These are phyloP conservation scores for Adansonia madagascariensis DNA, from an alignment of 441 rosid species.

Conservation along the genomic window DNA sequence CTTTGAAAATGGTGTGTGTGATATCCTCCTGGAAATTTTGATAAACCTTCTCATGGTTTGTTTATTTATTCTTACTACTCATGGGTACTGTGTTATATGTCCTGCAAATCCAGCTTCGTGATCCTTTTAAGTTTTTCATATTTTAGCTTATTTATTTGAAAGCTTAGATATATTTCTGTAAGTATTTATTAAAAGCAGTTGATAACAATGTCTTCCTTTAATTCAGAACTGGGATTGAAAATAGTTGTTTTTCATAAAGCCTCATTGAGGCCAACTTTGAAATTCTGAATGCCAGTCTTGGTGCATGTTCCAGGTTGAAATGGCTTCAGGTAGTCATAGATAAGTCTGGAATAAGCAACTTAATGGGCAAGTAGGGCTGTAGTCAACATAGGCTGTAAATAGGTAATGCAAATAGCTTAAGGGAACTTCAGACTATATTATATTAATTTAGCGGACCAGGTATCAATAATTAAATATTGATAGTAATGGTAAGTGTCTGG, in stretches of 20 bases:
- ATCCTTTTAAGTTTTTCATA: not conserved
- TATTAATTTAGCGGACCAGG: not conserved
- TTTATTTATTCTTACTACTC: constrained; percentile 12
- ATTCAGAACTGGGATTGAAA: not conserved
- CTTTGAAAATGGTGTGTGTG: constrained; percentile 63
- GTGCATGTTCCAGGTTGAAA: constrained; percentile 2
- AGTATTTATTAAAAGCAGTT: not conserved
- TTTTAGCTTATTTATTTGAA: constrained; percentile 5
- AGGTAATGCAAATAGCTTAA: constrained; percentile 1
- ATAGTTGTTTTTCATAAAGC: not conserved
- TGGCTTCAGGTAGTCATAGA: constrained; percentile 3
- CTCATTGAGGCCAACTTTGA: not conserved
- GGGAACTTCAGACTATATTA: not conserved
- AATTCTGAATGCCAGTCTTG: not conserved
- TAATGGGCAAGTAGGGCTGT: constrained; percentile 1
- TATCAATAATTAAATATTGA: not conserved
- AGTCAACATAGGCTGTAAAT: not conserved
- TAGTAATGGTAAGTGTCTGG: constrained; percentile 9
- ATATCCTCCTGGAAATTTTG: constrained; percentile 26
- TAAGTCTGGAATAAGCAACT: constrained; percentile 1
- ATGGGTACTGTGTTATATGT: not conserved
- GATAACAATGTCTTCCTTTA: constrained; percentile 8
- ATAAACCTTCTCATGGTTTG: not conserved
- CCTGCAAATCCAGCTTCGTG: constrained; percentile 1
- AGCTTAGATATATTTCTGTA: not conserved